phyloP scores from a whole-genome alignment of 2,329 filamentous ascomycete species.

The Colletotrichum abscissum region DNA sequence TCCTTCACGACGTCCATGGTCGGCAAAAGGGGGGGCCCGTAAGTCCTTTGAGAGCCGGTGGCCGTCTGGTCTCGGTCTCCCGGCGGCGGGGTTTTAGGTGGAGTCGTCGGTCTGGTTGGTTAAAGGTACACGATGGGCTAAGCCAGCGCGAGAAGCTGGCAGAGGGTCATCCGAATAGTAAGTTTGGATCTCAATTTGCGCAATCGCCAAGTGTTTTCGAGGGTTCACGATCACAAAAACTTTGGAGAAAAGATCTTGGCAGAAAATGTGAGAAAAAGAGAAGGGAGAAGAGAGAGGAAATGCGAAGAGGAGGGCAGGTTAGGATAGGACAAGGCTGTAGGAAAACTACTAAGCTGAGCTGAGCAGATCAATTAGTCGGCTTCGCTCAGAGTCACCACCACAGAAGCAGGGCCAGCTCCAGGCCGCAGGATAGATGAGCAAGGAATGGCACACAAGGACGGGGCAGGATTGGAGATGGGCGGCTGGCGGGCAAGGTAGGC shows the following conservation, averaged over 20 bases:
- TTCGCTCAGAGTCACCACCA: constrained; percentile 13
- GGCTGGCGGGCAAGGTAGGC: constrained; percentile 12
- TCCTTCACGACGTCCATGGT: constrained; percentile 53
- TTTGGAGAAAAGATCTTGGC: background rate
- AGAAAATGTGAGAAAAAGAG: background rate
- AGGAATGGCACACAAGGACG: background rate
- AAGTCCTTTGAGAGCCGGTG: background rate
- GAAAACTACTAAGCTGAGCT: constrained; percentile 6
- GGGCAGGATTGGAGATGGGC: background rate
- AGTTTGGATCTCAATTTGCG: background rate
- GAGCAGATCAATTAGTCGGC: background rate
- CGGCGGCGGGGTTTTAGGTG: background rate
- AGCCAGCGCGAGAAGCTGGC: background rate
- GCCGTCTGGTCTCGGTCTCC: background rate
- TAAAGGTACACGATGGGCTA: background rate
- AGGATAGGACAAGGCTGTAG: background rate
- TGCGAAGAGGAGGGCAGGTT: background rate
- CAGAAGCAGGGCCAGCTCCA: constrained; percentile 15
- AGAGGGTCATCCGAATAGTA: background rate
- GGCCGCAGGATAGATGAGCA: constrained; percentile 10
- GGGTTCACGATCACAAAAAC: background rate
- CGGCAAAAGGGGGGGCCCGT: background rate
- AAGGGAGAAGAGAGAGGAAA: background rate
- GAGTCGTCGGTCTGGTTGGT: background rate
- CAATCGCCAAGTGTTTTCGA: background rate